Evolutionary conservation across 345 rosid species (phyloP).

Genomic region (Angophora floribunda): DNA sequence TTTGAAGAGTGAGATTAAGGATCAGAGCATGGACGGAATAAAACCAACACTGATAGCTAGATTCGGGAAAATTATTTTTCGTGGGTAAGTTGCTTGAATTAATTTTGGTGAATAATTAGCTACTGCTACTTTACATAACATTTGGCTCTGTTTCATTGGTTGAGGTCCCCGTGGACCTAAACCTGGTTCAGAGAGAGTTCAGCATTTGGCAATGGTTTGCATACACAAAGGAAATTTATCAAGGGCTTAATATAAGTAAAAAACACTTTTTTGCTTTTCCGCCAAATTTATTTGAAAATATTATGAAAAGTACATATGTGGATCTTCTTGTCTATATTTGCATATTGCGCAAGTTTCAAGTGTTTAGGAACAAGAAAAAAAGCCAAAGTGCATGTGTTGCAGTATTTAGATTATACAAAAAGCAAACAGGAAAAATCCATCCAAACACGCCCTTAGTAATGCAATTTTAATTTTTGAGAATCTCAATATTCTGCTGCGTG

Average conservation of each 20-base stretch:
- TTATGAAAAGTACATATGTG: background rate
- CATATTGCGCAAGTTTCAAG: background rate
- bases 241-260: background rate
- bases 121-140: background rate
- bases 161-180: background rate
- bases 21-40: background rate
- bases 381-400: background rate
- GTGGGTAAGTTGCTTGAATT: constrained; percentile 20
- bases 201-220: background rate
- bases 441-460: background rate
- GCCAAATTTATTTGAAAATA: background rate
- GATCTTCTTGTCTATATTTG: background rate
- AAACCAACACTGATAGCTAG: constrained; percentile 45
- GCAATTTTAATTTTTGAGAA: background rate
- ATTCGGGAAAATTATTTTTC: constrained; percentile 41
- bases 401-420: background rate
- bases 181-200: background rate
- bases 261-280: background rate
- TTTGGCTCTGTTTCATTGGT: background rate
- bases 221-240: background rate
- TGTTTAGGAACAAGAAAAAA: background rate
- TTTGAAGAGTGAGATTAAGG: constrained; percentile 11
- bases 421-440: background rate
- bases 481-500: background rate
- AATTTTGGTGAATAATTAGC: background rate